These are phyloP conservation scores for Staphylotrichum longicolle DNA, from an alignment of 495 filamentous ascomycete genomes.

Conservation along the genomic window DNA sequence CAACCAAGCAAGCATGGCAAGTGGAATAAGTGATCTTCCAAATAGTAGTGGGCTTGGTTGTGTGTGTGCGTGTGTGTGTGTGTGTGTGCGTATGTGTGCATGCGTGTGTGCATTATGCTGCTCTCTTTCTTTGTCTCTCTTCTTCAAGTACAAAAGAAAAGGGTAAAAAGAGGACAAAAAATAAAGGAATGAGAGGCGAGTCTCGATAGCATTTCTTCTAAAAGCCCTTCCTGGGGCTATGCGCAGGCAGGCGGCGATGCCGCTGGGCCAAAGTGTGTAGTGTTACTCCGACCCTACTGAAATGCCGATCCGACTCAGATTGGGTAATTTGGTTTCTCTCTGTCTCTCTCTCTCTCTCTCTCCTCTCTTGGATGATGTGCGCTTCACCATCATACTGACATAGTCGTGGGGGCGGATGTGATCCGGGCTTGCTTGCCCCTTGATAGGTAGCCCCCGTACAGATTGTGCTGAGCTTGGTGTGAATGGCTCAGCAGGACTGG, in stretches of 20 bases:
- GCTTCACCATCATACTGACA: neutral
- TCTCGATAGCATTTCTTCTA: conserved; percentile 13
- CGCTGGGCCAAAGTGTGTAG: neutral
- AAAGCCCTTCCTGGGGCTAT: conserved; percentile 12
- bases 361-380: conserved; percentile 8
- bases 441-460: neutral
- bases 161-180: too few relatives aligned
- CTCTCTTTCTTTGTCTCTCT: too few relatives aligned
- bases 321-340: neutral
- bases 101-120: too few relatives aligned
- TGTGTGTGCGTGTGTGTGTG: too few relatives aligned
- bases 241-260: conserved; percentile 6
- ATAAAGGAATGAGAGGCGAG: conserved; percentile 17
- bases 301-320: conserved; percentile 15
- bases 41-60: too few relatives aligned
- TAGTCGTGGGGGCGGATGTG: neutral
- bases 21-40: too few relatives aligned
- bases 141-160: conserved; percentile 14
- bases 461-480: conserved; percentile 1
- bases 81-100: too few relatives aligned
- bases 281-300: neutral
- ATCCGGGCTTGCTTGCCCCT: too few relatives aligned
- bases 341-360: too few relatives aligned
- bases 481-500: conserved; percentile 60
- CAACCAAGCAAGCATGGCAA: too few relatives aligned